phyloP scores from a whole-genome alignment of 805 yeast genomes.

The Wilhelminamyces savonicus region DNA sequence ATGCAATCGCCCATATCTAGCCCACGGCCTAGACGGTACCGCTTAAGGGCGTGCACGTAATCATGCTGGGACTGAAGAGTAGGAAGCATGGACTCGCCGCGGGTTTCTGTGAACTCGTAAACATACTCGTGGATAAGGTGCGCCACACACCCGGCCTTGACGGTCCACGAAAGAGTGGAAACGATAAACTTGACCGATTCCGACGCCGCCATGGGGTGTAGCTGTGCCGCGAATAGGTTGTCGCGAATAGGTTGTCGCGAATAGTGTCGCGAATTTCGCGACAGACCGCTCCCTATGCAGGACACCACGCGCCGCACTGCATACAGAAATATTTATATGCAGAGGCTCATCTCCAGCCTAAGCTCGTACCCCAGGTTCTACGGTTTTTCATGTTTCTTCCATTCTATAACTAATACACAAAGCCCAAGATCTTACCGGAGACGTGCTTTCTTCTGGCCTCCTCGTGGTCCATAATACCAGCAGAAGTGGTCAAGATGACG shows the following conservation, averaged over 20 bases:
- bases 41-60: conserved; percentile 70
- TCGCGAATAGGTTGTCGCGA: no score
- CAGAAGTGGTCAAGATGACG: conserved; percentile 22
- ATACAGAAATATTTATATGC: no score
- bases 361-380: no score
- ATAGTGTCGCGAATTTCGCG: no score
- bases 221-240: no score
- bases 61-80: conserved; percentile 72
- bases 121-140: conserved; percentile 65
- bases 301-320: no score
- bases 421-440: conserved; percentile 21
- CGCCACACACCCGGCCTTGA: conserved; percentile 54
- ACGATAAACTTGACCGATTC: conserved; percentile 22
- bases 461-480: conserved; percentile 24
- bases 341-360: no score
- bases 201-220: conserved; percentile 1
- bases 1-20: conserved; percentile 78
- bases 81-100: conserved; percentile 95
- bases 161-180: conserved; percentile 41
- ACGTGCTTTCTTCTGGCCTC: conserved; percentile 24
- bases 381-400: neutral
- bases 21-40: conserved; percentile 56
- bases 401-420: conserved; percentile 12
- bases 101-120: conserved; percentile 73
- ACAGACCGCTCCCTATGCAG: no score